Conservation (phyloP, 345 rosid species). For the Pugionium cornutum region DNA sequence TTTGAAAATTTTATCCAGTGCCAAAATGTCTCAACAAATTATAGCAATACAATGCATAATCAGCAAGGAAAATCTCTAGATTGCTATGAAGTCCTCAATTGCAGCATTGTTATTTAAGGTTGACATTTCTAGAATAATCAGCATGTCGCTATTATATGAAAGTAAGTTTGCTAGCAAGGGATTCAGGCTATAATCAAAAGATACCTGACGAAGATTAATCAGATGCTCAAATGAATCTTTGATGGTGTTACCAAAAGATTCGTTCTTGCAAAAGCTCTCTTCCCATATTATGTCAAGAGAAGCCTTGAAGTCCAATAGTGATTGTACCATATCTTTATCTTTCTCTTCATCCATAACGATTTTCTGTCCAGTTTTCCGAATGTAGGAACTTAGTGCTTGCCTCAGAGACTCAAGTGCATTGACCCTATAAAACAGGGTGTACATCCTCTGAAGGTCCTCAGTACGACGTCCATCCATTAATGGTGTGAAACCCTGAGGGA, state of each 20-base stretch:
- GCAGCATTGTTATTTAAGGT: not conserved
- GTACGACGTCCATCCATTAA: conserved; percentile 84
- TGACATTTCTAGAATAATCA: not conserved
- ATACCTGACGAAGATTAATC: conserved; percentile 91
- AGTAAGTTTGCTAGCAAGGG: not conserved
- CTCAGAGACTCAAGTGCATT: conserved; percentile 75
- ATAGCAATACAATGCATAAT: not conserved
- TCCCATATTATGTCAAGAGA: conserved; percentile 82
- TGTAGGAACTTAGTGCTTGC: conserved; percentile 67
- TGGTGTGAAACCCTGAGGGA: conserved; percentile 68
- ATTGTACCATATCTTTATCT: conserved; percentile 88
- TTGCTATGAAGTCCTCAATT: not conserved
- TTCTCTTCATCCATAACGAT: conserved; percentile 90
- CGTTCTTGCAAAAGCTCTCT: conserved; percentile 80
- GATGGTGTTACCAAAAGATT: conserved; percentile 69
- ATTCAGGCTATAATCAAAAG: not conserved
- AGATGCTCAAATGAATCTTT: conserved; percentile 87
- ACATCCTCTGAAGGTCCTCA: conserved; percentile 79
- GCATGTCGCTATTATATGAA: conserved; percentile 10
- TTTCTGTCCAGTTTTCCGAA: conserved; percentile 71
- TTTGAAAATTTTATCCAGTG: too few relatives aligned
- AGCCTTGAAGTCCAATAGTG: conserved; percentile 78
- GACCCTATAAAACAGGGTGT: conserved; percentile 66
- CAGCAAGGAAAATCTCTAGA: not conserved
- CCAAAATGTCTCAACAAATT: too few relatives aligned